phyloP scores from a whole-genome alignment of 257 asterid species.

The Nicotiana sylvestris region DNA sequence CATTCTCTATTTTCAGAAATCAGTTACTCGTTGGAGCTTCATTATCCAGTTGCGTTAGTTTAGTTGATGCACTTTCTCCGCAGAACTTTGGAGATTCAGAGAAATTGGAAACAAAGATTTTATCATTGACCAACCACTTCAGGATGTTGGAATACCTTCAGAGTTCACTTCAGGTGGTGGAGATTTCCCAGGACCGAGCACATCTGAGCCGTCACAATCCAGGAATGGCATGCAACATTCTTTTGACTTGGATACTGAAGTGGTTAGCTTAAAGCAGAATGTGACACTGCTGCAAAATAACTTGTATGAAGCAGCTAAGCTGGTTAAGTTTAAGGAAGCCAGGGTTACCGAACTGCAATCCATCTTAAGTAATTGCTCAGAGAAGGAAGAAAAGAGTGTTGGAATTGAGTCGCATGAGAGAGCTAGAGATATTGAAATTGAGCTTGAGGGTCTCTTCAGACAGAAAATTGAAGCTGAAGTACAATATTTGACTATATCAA shows the following conservation, averaged over 20 bases:
- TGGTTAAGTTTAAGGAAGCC: not conserved
- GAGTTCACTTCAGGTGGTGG: conserved; percentile 25
- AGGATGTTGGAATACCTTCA: not conserved
- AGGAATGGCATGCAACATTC: conserved; percentile 16
- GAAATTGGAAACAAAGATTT: conserved; percentile 40
- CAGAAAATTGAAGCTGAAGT: conserved; percentile 76
- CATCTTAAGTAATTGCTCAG: conserved; percentile 6
- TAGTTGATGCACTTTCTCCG: not conserved
- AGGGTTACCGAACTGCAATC: not conserved
- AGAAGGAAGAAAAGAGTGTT: conserved; percentile 17
- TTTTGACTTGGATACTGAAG: conserved; percentile 30
- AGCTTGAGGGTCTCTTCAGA: conserved; percentile 50
- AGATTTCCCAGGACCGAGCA: conserved; percentile 17
- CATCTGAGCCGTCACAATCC: conserved; percentile 22
- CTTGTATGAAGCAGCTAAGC: conserved; percentile 27
- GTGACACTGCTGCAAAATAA: conserved; percentile 15
- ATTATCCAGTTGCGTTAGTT: not conserved
- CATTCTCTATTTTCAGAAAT: not conserved
- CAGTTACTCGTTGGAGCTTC: not conserved
- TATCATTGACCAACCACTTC: not conserved
- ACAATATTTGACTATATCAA: conserved; percentile 29
- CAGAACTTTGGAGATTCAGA: conserved; percentile 60
- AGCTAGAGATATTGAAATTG: conserved; percentile 25
- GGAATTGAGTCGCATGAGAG: conserved; percentile 2
- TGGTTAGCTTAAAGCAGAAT: conserved; percentile 18